Evolutionary conservation across 2,329 filamentous ascomycete genomes (phyloP).

Genomic region (Alternaria conjuncta): DNA sequence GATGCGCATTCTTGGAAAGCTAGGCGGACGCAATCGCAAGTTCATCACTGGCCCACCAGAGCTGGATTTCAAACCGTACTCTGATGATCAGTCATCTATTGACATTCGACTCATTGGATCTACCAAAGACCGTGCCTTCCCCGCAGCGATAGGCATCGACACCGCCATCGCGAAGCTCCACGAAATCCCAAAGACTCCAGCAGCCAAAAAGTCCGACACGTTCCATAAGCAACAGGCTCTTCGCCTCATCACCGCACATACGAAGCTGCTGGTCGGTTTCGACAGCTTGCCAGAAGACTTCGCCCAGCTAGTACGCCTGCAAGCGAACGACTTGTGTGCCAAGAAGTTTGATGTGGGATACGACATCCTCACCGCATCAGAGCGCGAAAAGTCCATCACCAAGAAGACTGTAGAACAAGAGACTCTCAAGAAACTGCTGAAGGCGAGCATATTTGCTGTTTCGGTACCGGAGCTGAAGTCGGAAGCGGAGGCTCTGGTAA

Average conservation of each 20-base stretch:
- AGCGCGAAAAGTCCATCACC: slow-evolving; percentile 79
- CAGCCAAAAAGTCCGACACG: slow-evolving; percentile 71
- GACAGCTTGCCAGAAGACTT: slow-evolving; percentile 91
- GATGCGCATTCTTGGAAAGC: slow-evolving; percentile 94
- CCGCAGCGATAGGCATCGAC: slow-evolving; percentile 84
- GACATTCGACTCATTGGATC: slow-evolving; percentile 90
- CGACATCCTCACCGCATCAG: slow-evolving; percentile 74
- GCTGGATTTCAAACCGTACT: slow-evolving; percentile 82
- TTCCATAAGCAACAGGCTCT: slow-evolving; percentile 96
- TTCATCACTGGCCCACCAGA: slow-evolving; percentile 89
- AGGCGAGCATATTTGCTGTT: slow-evolving; percentile 84
- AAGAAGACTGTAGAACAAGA: slow-evolving; percentile 88
- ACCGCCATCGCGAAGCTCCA: slow-evolving; percentile 86
- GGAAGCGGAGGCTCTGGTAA: slow-evolving; percentile 76
- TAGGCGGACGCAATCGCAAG: slow-evolving; percentile 93
- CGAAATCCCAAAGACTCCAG: slow-evolving; percentile 72
- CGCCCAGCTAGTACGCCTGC: slow-evolving; percentile 80
- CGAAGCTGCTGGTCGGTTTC: slow-evolving; percentile 87
- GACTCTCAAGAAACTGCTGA: slow-evolving; percentile 83
- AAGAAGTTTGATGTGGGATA: slow-evolving; percentile 75
- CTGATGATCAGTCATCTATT: slow-evolving; percentile 86
- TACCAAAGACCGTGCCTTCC: slow-evolving; percentile 86
- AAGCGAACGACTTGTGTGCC: slow-evolving; percentile 82
- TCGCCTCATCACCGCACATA: slow-evolving; percentile 82
- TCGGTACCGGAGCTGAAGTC: slow-evolving; percentile 81